Percentiles rank a stretch among this genome's conserved stretches.
Evolutionary conservation across 495 filamentous ascomycete species (phyloP).

Genomic region (Tirmania nivea): DNA sequence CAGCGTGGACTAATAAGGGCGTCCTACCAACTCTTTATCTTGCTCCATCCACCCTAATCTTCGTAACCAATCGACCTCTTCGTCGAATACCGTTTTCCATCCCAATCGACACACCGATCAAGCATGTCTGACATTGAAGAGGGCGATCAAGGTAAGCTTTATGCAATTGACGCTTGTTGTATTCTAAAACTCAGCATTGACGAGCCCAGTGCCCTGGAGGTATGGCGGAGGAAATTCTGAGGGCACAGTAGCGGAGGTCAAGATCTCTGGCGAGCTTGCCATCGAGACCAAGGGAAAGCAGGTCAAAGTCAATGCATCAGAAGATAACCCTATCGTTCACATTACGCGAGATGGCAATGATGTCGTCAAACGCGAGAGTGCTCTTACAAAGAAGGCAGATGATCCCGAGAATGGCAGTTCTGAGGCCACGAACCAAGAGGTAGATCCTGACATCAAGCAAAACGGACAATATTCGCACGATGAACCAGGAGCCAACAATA

Average conservation of each 20-base stretch:
- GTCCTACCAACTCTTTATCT: too few relatives aligned
- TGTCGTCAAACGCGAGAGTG: conserved; percentile 37
- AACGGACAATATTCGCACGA: conserved; percentile 17
- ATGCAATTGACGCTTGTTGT: too few relatives aligned
- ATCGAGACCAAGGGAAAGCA: conserved; percentile 41
- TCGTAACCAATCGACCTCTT: too few relatives aligned
- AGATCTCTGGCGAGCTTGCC: conserved; percentile 32
- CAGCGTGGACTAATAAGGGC: too few relatives aligned
- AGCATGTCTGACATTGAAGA: too few relatives aligned
- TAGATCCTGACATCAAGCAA: conserved; percentile 10
- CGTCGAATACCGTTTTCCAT: too few relatives aligned
- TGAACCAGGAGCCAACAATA: conserved; percentile 10
- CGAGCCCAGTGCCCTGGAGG: conserved; percentile 33
- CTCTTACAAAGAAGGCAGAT: conserved; percentile 22
- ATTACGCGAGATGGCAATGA: conserved; percentile 37
- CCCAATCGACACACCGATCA: too few relatives aligned
- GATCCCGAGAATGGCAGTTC: not conserved
- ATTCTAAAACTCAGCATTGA: too few relatives aligned
- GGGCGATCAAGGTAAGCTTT: too few relatives aligned
- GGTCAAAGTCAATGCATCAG: conserved; percentile 35
- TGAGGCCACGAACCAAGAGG: not conserved
- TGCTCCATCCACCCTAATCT: too few relatives aligned
- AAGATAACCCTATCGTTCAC: conserved; percentile 36
- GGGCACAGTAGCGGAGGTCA: conserved; percentile 36
- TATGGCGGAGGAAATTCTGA: conserved; percentile 31